phyloP scores from a whole-genome alignment of 805 yeast genomes.

The Sugiyamaella lignohabitans region DNA sequence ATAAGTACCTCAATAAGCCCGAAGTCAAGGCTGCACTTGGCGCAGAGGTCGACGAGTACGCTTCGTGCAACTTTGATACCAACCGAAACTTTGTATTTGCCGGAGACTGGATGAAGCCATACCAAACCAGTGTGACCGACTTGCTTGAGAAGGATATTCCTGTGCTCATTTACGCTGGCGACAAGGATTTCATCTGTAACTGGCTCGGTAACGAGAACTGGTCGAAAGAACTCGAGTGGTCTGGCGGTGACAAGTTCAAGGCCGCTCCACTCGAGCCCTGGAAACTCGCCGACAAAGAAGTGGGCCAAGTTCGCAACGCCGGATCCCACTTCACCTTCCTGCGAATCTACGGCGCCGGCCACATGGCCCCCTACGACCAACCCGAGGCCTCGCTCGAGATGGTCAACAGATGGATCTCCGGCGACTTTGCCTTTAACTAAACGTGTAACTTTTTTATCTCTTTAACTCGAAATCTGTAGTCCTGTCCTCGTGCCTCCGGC shows the following conservation, averaged over 20 bases:
- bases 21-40: conserved; percentile 79
- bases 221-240: conserved; percentile 65
- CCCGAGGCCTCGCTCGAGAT: conserved; percentile 71
- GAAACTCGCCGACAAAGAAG: conserved; percentile 37
- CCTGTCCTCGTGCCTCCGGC: conserved; percentile 2
- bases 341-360: conserved; percentile 86
- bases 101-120: conserved; percentile 92
- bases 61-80: conserved; percentile 74
- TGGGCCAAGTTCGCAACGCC: conserved; percentile 52
- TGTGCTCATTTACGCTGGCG: conserved; percentile 88
- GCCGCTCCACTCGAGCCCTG: conserved; percentile 33
- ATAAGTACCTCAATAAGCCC: conserved; percentile 67
- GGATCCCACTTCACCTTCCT: conserved; percentile 65
- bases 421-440: conserved; percentile 39
- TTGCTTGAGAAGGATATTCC: conserved; percentile 70
- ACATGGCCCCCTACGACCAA: conserved; percentile 92
- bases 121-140: conserved; percentile 62
- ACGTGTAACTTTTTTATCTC: no score
- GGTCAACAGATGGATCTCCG: conserved; percentile 80
- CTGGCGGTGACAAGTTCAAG: conserved; percentile 48
- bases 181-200: conserved; percentile 92
- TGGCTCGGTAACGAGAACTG: conserved; percentile 93
- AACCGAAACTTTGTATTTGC: conserved; percentile 76
- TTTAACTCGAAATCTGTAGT: not conserved
- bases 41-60: conserved; percentile 76